Evolutionary conservation across 495 filamentous ascomycete species (phyloP), one percentile per base, ranked within the genome.

Genomic region (Tuber aestivum): DNA sequence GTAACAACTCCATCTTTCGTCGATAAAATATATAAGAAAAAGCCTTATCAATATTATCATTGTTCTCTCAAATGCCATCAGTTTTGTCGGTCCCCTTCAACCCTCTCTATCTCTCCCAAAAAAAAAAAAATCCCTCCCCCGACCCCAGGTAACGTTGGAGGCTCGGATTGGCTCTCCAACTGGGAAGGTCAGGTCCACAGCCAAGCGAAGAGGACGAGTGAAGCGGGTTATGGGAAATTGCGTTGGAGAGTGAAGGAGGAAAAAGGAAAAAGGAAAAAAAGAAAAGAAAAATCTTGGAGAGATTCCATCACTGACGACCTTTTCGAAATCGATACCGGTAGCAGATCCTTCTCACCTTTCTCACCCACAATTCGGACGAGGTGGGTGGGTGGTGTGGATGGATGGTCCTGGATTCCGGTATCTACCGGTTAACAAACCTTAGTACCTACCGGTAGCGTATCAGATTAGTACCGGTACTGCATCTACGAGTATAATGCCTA

Each of bases 341-440:
- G 12, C 9, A 32, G 56, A 65, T 27, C n/a, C 23, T 10, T 32
- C 56, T 32, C 4, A 21, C 23, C 23, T 65, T n/a, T n/a, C n/a
- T 65, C n/a, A 32, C 27, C 10, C 27, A 32, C 56, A 65, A 65
- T 65, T 9, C 4, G 56, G 10, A 14, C 2, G 10, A 6, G 12
- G 27, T n/a, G n/a, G 12, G 12, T 32, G 23, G n/a, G 32, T 61
- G 50, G n/a, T n/a, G n/a, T n/a, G n/a, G n/a, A n/a, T n/a, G 45
- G 23, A 32, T 9, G 56, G 56, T 65, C 56, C 56, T 65, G 27
- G 56, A 65, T 65, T 65, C 56, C 56, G 56, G 56, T 65, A 65
- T 65, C 10, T 65, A 32, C 56, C 56, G 56, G 56, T 65, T 32
- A 65, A 14, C n/a, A 61, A 65, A 3, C 3, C n/a, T n/a, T n/a